A percentile compares a stretch with the other conserved stretches of the same genome.
Evolutionary conservation across 768 basidiomycete species (phyloP).

Genomic region (Lactarius akahatsu): DNA sequence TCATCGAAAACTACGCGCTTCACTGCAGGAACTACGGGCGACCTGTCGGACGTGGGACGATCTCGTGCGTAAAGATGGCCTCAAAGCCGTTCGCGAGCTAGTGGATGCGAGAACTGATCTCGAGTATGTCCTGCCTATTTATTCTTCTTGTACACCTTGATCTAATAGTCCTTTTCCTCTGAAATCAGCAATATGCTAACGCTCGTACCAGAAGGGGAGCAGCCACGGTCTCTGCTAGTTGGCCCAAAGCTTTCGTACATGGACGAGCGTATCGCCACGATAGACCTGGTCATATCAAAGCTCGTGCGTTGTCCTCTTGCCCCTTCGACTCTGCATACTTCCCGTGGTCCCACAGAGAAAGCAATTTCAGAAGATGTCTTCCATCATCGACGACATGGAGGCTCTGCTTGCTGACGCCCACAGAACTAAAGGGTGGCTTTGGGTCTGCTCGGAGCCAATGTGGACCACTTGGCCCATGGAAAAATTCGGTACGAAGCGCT

Average conservation of each 20-base stretch:
- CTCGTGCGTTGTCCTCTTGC: conserved; percentile 50
- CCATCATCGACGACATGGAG: conserved; percentile 64
- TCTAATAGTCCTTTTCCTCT: not conserved
- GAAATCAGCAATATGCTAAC: conserved; percentile 61
- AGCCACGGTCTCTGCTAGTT: conserved; percentile 59
- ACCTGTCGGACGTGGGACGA: conserved; percentile 80
- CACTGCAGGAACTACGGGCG: conserved; percentile 64
- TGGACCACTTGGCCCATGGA: conserved; percentile 84
- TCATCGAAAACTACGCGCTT: conserved; percentile 72
- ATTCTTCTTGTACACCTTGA: not conserved
- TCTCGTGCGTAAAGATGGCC: conserved; percentile 73
- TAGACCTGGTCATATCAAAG: conserved; percentile 59
- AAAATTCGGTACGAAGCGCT: conserved; percentile 59
- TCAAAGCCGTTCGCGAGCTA: conserved; percentile 68
- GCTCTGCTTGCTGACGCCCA: conserved; percentile 63
- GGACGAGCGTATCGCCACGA: conserved; percentile 60
- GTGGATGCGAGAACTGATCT: conserved; percentile 82
- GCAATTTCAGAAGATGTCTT: conserved; percentile 65
- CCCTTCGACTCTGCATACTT: not conserved
- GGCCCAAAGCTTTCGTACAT: conserved; percentile 64
- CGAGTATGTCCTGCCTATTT: conserved; percentile 53
- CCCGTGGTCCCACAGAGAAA: conserved; percentile 49
- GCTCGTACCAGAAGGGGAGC: conserved; percentile 48
- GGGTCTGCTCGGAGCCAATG: conserved; percentile 68
- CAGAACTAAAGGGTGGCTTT: conserved; percentile 67